Conservation (phyloP, 129 eudicot genomes). For the Rutidosis leptorrhynchoides region DNA sequence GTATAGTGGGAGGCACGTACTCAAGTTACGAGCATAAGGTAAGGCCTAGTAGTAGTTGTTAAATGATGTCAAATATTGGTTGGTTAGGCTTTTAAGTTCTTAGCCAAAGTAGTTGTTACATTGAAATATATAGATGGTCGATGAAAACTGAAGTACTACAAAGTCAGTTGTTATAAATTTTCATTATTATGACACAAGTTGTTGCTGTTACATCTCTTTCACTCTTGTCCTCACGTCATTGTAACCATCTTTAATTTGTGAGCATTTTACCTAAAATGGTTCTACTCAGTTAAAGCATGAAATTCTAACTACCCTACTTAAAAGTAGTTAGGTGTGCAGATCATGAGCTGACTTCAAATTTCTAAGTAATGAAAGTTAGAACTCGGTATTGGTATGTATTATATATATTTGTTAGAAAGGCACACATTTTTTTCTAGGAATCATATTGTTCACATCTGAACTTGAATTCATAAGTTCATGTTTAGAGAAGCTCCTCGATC, state of each 20-base stretch:
- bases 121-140: background rate
- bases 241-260: background rate
- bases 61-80: background rate
- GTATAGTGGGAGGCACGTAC: background rate
- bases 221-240: background rate
- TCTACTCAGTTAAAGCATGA: slow-evolving; percentile 2
- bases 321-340: background rate
- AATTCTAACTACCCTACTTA: background rate
- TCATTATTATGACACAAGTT: background rate
- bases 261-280: background rate
- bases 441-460: too few species aligned
- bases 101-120: background rate
- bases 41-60: background rate
- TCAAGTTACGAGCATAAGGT: background rate
- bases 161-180: background rate
- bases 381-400: background rate
- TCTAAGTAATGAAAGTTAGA: background rate
- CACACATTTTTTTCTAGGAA: too few species aligned
- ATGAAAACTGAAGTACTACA: background rate
- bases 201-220: background rate
- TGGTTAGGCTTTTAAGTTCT: background rate
- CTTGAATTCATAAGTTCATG: too few species aligned
- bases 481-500: too few species aligned
- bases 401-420: too few species aligned
- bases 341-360: background rate